Evolutionary conservation across 768 basidiomycete genomes (phyloP).

Genomic region (Russula virescens): DNA sequence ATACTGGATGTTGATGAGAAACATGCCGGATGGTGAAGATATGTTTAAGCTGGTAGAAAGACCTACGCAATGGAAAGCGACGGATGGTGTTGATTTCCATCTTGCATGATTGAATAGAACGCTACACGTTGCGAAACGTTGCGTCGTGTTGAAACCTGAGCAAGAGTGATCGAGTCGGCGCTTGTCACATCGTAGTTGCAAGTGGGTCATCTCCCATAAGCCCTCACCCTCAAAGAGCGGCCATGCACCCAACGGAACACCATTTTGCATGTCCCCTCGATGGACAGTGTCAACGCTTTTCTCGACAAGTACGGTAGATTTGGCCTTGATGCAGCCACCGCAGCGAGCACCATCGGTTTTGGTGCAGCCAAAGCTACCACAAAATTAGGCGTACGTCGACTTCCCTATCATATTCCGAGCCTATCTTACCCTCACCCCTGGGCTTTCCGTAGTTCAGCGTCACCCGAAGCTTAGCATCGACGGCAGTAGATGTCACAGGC

Average conservation of each 20-base stretch:
- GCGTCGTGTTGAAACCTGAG: background rate
- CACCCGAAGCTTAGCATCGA: slow-evolving; percentile 53
- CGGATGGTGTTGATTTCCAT: background rate
- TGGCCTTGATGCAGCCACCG: slow-evolving; percentile 61
- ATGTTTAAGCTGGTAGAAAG: background rate
- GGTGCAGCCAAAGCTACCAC: slow-evolving; percentile 62
- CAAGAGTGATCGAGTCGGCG: background rate
- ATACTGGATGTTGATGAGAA: slow-evolving; percentile 46
- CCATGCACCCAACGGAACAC: background rate
- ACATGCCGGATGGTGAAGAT: background rate
- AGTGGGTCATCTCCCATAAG: slow-evolving; percentile 16
- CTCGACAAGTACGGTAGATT: slow-evolving; percentile 45
- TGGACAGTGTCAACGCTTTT: slow-evolving; percentile 30
- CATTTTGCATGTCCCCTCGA: background rate
- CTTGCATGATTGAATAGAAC: background rate
- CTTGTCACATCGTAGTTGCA: background rate
- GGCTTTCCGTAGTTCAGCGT: slow-evolving; percentile 54
- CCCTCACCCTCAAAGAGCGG: background rate
- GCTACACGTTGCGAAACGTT: background rate
- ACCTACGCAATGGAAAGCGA: slow-evolving; percentile 17
- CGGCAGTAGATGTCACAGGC: slow-evolving; percentile 53
- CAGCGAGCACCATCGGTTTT: slow-evolving; percentile 60
- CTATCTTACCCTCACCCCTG: slow-evolving; percentile 14
- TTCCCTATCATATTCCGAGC: background rate
- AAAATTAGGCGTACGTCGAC: slow-evolving; percentile 55